phyloP scores from a whole-genome alignment of 2,329 filamentous ascomycete species.

The Leptographium procerum region DNA sequence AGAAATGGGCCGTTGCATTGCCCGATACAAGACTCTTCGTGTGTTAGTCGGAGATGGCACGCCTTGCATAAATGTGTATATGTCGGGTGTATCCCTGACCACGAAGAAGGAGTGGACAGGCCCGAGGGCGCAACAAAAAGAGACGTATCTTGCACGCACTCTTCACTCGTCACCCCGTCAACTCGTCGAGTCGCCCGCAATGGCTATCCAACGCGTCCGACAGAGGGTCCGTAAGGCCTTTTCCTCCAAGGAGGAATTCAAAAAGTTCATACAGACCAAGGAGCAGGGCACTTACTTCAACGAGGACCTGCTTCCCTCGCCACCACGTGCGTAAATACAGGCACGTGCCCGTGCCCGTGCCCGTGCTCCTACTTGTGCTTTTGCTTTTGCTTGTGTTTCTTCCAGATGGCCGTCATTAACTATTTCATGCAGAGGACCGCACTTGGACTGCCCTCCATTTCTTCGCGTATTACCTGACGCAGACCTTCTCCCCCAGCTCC shows the following conservation, averaged over 20 bases:
- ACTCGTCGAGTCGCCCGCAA: neutral
- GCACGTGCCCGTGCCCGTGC: no score
- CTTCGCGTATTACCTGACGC: conserved; percentile 21
- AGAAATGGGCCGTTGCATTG: neutral
- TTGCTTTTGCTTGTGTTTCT: neutral
- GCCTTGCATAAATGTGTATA: neutral
- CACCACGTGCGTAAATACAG: conserved; percentile 4
- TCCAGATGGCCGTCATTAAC: neutral
- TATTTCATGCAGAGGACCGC: conserved; percentile 8
- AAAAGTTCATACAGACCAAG: conserved; percentile 5
- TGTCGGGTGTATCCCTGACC: neutral
- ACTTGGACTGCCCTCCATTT: conserved; percentile 18
- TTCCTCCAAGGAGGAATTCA: conserved; percentile 5
- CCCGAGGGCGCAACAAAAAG: neutral
- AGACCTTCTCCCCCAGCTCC: conserved; percentile 21
- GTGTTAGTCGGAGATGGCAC: neutral
- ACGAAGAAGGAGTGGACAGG: neutral
- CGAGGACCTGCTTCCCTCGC: conserved; percentile 16
- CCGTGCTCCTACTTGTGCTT: neutral
- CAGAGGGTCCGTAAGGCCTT: conserved; percentile 3
- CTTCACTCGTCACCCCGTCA: no score
- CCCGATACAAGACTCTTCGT: neutral
- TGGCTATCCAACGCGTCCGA: neutral
- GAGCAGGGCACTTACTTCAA: conserved; percentile 14
- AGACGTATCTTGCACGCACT: neutral